phyloP scores from a whole-genome alignment of 805 yeast species.

The Monosporozyma siamensis region DNA sequence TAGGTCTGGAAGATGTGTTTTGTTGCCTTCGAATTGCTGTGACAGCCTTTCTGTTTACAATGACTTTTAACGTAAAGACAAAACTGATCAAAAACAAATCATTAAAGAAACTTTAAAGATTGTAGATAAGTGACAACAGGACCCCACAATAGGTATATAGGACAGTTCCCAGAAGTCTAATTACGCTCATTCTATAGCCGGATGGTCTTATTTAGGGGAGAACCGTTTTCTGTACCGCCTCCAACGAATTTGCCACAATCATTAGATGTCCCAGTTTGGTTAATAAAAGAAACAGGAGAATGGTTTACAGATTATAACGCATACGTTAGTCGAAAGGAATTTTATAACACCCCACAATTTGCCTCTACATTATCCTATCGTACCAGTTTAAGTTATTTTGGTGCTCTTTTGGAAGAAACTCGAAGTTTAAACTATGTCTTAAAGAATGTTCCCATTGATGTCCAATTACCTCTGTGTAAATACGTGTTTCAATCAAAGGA shows the following conservation, averaged over 20 bases:
- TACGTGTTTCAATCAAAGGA: conserved; percentile 67
- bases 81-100: no score
- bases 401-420: conserved; percentile 69
- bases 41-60: no score
- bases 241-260: conserved; percentile 14
- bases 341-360: conserved; percentile 60
- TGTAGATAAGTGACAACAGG: no score
- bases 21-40: no score
- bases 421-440: conserved; percentile 52
- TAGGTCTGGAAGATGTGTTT: no score
- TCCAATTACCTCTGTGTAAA: conserved; percentile 77
- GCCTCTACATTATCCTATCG: conserved; percentile 91
- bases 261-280: conserved; percentile 56
- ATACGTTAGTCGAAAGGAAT: conserved; percentile 57
- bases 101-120: no score
- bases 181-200: no score
- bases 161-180: no score
- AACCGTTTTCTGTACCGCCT: neutral
- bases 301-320: conserved; percentile 76
- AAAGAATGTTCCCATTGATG: conserved; percentile 71
- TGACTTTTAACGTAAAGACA: no score
- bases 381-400: conserved; percentile 76
- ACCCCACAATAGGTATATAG: no score
- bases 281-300: conserved; percentile 73
- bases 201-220: conserved; percentile 1